Evolutionary conservation across 2,329 filamentous ascomycete species (phyloP).

Genomic region (Sphaerulina vaccinii): DNA sequence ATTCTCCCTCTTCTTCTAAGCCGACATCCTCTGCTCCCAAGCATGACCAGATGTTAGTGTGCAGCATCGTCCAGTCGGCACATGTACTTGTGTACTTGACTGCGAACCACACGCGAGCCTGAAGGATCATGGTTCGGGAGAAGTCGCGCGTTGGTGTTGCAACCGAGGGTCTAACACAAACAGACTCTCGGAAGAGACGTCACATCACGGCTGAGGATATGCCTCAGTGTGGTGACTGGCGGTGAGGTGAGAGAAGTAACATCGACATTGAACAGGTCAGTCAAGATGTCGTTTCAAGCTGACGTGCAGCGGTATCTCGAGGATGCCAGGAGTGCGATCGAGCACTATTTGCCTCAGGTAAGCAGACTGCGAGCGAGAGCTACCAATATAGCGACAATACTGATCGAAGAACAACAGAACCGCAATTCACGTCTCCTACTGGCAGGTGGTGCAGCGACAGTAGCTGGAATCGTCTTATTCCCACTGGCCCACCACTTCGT

Average conservation of each 20-base stretch:
- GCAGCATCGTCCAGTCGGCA: background rate
- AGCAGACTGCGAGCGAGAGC: background rate
- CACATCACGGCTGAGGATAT: background rate
- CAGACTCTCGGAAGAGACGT: background rate
- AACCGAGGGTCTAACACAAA: background rate
- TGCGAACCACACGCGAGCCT: background rate
- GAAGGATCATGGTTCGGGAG: background rate
- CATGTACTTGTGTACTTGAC: background rate
- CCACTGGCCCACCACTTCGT: conserved; percentile 21
- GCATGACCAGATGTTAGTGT: background rate
- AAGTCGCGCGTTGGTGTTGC: background rate
- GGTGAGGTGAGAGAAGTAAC: background rate
- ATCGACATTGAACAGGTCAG: background rate
- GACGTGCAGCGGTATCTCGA: conserved; percentile 11
- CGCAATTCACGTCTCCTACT: conserved; percentile 22
- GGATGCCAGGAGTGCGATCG: background rate
- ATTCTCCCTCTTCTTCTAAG: background rate
- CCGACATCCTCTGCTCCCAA: background rate
- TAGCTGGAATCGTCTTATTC: conserved; percentile 22
- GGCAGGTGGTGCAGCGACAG: conserved; percentile 17
- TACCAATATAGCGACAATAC: background rate
- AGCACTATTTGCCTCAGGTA: conserved; percentile 10
- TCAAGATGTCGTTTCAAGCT: conserved; percentile 11
- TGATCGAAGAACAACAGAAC: conserved; percentile 12
- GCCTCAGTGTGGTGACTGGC: background rate